These are phyloP conservation scores for Puccinia horiana DNA, from an alignment of 1,284 basidiomycete genomes.

Conservation along the genomic window DNA sequence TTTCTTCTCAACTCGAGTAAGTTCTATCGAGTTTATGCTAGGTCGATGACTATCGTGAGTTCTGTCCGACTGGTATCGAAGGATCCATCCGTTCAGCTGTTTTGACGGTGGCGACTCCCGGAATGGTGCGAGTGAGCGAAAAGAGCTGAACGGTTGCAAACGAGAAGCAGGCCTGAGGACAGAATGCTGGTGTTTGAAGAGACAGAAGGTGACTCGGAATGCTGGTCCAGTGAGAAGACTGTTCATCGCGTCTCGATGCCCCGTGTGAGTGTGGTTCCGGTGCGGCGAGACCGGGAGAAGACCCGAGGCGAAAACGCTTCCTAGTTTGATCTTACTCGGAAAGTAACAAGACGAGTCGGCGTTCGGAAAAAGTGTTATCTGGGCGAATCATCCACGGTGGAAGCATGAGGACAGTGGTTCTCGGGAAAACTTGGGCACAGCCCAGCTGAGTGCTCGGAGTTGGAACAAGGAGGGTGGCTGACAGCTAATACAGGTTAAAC, in stretches of 20 bases:
- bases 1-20: not conserved
- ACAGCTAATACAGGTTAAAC: too few species aligned
- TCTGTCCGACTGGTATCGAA: slow-evolving; percentile 5
- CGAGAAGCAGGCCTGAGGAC: not conserved
- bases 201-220: not conserved
- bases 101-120: not conserved
- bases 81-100: not conserved
- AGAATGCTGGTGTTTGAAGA: not conserved
- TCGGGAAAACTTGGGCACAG: too few species aligned
- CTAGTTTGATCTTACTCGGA: not conserved
- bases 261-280: not conserved
- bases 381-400: not conserved
- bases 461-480: too few species aligned
- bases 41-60: not conserved
- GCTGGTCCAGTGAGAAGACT: not conserved
- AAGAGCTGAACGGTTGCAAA: not conserved
- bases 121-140: not conserved
- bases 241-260: not conserved
- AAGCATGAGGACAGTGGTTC: too few species aligned
- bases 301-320: not conserved
- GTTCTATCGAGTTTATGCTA: not conserved
- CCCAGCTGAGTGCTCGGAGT: too few species aligned
- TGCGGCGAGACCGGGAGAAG: not conserved
- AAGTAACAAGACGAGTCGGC: not conserved
- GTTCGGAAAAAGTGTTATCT: too few species aligned